Conservation (phyloP, 2,329 filamentous ascomycete genomes). For the Leptosphaerulina australis region DNA sequence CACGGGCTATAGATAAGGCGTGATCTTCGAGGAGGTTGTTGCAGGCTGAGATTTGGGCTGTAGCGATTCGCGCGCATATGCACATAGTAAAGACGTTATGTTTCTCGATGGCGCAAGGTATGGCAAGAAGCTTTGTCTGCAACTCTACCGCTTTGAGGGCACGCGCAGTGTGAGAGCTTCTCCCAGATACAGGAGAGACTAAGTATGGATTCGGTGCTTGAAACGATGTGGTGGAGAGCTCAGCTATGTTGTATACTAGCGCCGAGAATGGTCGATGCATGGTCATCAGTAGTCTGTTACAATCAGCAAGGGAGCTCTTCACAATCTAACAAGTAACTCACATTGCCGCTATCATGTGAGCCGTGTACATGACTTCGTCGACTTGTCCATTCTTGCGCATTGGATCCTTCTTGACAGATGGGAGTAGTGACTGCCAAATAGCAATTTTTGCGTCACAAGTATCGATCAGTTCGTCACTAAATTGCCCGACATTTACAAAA, state of each 20-base stretch:
- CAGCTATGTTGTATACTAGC: slow-evolving; percentile 37
- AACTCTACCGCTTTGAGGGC: slow-evolving; percentile 77
- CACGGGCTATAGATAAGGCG: slow-evolving; percentile 68
- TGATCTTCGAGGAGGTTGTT: slow-evolving; percentile 54
- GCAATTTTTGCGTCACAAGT: slow-evolving; percentile 67
- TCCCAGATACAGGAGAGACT: slow-evolving; percentile 54
- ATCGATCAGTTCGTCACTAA: slow-evolving; percentile 64
- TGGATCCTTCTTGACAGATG: slow-evolving; percentile 71
- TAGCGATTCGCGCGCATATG: slow-evolving; percentile 36
- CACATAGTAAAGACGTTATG: slow-evolving; percentile 59
- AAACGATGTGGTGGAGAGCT: slow-evolving; percentile 60
- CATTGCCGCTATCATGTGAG: slow-evolving; percentile 72
- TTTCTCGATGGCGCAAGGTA: slow-evolving; percentile 72
- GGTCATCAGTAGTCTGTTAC: slow-evolving; percentile 33
- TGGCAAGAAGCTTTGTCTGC: slow-evolving; percentile 74
- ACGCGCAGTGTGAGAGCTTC: slow-evolving; percentile 72
- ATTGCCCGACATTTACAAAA: slow-evolving; percentile 26
- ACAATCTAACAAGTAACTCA: slow-evolving; percentile 21
- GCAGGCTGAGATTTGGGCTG: slow-evolving; percentile 67
- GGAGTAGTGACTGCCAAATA: slow-evolving; percentile 80
- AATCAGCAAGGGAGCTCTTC: slow-evolving; percentile 2
- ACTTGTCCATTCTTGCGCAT: slow-evolving; percentile 70
- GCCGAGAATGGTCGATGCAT: slow-evolving; percentile 52
- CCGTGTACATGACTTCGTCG: slow-evolving; percentile 91
- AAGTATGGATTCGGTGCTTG: slow-evolving; percentile 58